Conservation (phyloP, 371 early-diverging fungal genomes). For the Entomophthora muscae region DNA sequence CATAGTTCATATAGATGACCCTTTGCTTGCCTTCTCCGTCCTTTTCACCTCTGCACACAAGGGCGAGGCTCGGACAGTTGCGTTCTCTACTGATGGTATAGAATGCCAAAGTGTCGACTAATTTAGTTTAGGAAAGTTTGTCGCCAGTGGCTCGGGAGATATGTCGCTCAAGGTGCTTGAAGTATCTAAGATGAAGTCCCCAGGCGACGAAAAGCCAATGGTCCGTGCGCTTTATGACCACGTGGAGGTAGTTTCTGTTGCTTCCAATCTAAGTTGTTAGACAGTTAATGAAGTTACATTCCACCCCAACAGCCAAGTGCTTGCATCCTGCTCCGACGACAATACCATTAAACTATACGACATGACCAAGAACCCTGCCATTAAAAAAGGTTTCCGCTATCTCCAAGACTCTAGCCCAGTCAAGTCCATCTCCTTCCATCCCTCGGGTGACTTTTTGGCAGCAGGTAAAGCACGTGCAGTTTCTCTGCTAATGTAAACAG, state of each 20-base stretch:
- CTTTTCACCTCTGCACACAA: constrained; percentile 20
- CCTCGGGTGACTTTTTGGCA: constrained; percentile 60
- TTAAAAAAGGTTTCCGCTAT: constrained; percentile 69
- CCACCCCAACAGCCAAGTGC: constrained; percentile 79
- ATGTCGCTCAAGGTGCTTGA: constrained; percentile 78
- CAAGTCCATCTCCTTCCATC: constrained; percentile 64
- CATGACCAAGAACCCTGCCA: constrained; percentile 43
- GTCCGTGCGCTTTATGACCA: constrained; percentile 82
- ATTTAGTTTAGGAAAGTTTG: constrained; percentile 38
- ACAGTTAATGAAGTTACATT: constrained; percentile 73
- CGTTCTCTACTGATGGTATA: constrained; percentile 19
- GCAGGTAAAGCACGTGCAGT: constrained; percentile 17
- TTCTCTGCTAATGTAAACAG: constrained; percentile 14
- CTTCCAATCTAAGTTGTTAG: constrained; percentile 9
- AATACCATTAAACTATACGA: constrained; percentile 74
- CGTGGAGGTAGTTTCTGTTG: constrained; percentile 20
- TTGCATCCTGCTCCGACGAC: constrained; percentile 80
- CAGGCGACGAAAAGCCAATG: constrained; percentile 53
- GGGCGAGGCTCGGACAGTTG: constrained; percentile 19
- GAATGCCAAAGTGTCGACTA: constrained; percentile 13
- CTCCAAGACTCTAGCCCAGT: constrained; percentile 62
- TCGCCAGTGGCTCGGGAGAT: constrained; percentile 84
- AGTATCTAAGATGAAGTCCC: constrained; percentile 48
- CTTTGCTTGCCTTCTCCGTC: constrained; percentile 11
- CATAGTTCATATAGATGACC: constrained; percentile 1